These are phyloP conservation scores for Tulasnella sp. DNA, from an alignment of 768 basidiomycete species.

Conservation along the genomic window DNA sequence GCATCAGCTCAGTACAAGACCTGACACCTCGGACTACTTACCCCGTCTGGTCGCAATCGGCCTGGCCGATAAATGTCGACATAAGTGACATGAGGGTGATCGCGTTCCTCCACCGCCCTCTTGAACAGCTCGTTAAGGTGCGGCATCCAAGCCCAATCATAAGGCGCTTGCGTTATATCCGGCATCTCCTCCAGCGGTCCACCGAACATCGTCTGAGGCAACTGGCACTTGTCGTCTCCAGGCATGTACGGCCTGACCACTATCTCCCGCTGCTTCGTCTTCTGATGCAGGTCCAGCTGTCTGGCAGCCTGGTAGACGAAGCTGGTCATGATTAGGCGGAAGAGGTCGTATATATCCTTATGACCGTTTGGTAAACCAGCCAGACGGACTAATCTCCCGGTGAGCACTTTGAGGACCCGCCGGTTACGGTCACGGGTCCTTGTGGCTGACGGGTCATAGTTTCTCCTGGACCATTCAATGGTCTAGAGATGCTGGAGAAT, in stretches of 20 bases:
- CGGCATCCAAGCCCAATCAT: slow-evolving; percentile 67
- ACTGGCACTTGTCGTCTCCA: slow-evolving; percentile 68
- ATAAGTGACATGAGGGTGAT: slow-evolving; percentile 61
- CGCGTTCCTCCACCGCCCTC: slow-evolving; percentile 51
- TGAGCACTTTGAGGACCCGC: background rate
- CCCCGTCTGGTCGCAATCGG: slow-evolving; percentile 66
- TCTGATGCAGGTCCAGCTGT: slow-evolving; percentile 44
- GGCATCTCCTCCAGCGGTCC: slow-evolving; percentile 43
- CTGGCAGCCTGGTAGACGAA: slow-evolving; percentile 61
- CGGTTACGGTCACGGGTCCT: too few species aligned
- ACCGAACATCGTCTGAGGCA: slow-evolving; percentile 52
- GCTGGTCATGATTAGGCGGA: slow-evolving; percentile 56
- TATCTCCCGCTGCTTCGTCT: slow-evolving; percentile 47
- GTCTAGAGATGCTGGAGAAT: background rate
- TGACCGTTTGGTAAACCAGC: slow-evolving; percentile 54
- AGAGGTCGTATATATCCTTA: slow-evolving; percentile 59
- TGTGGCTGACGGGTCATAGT: background rate
- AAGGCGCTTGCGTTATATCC: slow-evolving; percentile 53
- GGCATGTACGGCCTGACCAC: slow-evolving; percentile 64
- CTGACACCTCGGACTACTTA: slow-evolving; percentile 44
- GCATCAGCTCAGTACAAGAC: background rate
- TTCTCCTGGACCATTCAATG: background rate
- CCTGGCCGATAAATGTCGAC: slow-evolving; percentile 65
- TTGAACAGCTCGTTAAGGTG: slow-evolving; percentile 61
- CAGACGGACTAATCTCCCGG: slow-evolving; percentile 42